These are phyloP conservation scores for Cercospora beticola DNA, from an alignment of 2,329 filamentous ascomycete species.

Conservation along the genomic window DNA sequence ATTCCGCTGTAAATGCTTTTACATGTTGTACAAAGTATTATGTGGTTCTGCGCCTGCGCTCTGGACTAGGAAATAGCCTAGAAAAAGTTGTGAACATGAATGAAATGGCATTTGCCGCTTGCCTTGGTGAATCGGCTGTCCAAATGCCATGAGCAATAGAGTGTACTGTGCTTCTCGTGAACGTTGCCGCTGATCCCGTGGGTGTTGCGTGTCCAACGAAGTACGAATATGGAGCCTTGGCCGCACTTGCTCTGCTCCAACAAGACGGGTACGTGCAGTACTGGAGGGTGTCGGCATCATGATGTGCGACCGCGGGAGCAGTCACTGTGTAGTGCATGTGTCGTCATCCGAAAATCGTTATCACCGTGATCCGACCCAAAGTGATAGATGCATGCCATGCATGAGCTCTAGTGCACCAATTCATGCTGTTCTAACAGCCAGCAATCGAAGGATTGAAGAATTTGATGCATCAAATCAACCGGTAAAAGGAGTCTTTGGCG, in stretches of 20 bases:
- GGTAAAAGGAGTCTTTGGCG: constrained; percentile 20
- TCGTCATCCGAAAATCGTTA: neutral
- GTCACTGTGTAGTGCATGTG: neutral
- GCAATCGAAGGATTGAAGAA: neutral
- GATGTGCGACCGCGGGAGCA: neutral
- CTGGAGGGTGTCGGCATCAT: neutral
- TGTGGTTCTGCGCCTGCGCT: neutral
- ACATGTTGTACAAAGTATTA: neutral
- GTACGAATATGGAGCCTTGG: neutral
- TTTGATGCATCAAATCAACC: neutral
- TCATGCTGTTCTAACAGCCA: neutral
- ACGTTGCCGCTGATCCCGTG: neutral
- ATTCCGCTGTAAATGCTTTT: neutral
- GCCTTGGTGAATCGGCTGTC: neutral
- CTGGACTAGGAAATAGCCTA: neutral
- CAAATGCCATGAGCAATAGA: neutral
- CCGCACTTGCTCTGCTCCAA: neutral
- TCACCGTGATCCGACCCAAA: neutral
- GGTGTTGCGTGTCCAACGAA: neutral
- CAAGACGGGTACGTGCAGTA: neutral
- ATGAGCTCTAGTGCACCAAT: neutral
- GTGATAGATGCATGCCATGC: neutral
- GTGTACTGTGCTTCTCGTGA: neutral
- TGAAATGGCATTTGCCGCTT: neutral
- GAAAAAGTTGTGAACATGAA: neutral